Evolutionary conservation across 768 basidiomycete genomes (phyloP), one percentile per base, ranked within the genome.

Genomic region (Auricularia heimuer): DNA sequence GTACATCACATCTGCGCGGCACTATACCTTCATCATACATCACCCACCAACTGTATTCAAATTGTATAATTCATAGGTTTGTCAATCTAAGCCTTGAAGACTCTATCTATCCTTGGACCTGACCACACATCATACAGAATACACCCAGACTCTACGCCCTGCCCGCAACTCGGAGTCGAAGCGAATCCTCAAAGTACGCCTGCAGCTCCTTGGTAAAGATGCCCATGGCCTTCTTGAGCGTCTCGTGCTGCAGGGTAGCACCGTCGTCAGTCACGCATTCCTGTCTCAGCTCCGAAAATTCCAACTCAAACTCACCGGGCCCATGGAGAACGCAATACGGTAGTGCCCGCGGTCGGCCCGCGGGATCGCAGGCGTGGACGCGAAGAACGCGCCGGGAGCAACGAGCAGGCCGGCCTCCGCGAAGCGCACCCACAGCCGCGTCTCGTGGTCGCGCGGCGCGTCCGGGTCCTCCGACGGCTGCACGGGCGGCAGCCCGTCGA

Each of bases 351-450:
- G 72, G 70, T 71, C 72, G 14, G 68, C 67, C 63, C 73, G 69
- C 42, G 62, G 66, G 14, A 60, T 54, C 58, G 67, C 70, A 34
- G 71, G 69, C 45, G 69, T 39, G 11, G 69, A 71, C 45, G 72
- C 71, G 66, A 81, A 81, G 65, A 77, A 73, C 68, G 71, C 77
- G 68, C 89, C 89, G 54, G 90, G 88, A 0, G 78, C 82, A 63
- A 89, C 75, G 47, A 92, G 77, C 36, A 92, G 79, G 16, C 84
- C 83, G 24, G 80, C 79, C 58, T 88, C 82, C 3, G 84, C 85
- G 8, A 91, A 73, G 39, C 80, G 78, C 16, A 71, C 74, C 81
- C 83, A 92, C 1, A 93, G 79, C 65, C 85, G 79, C 67, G 77
- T 76, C 72, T 89, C 86, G 34, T 65, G 64, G n/a, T 34, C 61